phyloP scores from a whole-genome alignment of 805 yeast genomes.

The Lipomyces anomalus region DNA sequence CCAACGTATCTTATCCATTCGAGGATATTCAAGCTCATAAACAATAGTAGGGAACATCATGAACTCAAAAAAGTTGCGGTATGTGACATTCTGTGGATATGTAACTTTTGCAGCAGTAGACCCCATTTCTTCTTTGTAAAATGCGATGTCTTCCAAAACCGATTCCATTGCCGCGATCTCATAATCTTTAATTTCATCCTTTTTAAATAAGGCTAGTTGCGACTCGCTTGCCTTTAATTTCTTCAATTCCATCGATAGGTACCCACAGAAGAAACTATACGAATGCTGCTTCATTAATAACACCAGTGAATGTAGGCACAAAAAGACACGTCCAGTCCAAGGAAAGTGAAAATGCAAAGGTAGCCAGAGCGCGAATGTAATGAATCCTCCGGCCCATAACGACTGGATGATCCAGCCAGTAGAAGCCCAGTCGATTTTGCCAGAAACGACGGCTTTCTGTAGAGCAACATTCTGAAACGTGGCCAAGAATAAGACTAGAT shows the following conservation, averaged over 20 bases:
- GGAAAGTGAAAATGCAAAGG: constrained; percentile 58
- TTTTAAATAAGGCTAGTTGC: constrained; percentile 32
- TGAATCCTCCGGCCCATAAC: constrained; percentile 48
- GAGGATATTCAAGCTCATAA: constrained; percentile 75
- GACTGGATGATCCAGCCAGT: constrained; percentile 62
- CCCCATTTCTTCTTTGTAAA: constrained; percentile 64
- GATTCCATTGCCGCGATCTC: constrained; percentile 14
- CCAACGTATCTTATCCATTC: constrained; percentile 66
- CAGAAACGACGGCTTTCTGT: constrained; percentile 49
- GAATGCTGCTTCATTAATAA: constrained; percentile 94
- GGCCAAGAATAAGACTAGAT: constrained; percentile 64
- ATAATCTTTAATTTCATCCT: neutral
- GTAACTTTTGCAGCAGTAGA: constrained; percentile 22
- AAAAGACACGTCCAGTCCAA: constrained; percentile 87
- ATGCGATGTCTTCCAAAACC: constrained; percentile 48
- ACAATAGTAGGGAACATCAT: constrained; percentile 84
- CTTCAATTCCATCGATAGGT: constrained; percentile 58
- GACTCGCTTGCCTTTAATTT: constrained; percentile 51
- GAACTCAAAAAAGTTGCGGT: constrained; percentile 63
- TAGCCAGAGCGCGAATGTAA: constrained; percentile 49
- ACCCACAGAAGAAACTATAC: constrained; percentile 86
- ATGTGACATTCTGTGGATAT: constrained; percentile 71
- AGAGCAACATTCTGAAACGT: constrained; percentile 56
- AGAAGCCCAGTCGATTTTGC: constrained; percentile 51
- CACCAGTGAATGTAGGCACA: constrained; percentile 78